These are phyloP conservation scores for Quercus tomentella DNA, from an alignment of 331 rosid species.

Conservation along the genomic window DNA sequence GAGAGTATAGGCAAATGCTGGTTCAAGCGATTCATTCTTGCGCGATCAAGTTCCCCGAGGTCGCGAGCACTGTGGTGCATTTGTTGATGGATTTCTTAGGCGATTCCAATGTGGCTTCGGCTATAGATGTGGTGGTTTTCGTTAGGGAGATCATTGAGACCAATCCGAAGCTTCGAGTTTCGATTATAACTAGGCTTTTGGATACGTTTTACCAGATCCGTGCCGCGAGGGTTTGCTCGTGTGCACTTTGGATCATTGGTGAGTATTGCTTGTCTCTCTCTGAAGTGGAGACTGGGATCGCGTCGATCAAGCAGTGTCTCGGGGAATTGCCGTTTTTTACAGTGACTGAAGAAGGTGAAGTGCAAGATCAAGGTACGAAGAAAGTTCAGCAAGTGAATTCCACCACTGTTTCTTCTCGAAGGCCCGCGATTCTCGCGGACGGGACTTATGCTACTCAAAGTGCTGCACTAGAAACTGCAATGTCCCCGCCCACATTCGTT, in stretches of 20 bases:
- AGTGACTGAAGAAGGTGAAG: slow-evolving; percentile 70
- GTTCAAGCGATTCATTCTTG: slow-evolving; percentile 95
- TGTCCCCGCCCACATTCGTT: slow-evolving; percentile 79
- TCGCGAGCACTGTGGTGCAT: slow-evolving; percentile 94
- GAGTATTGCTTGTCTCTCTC: slow-evolving; percentile 91
- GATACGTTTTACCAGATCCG: slow-evolving; percentile 95
- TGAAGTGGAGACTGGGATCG: slow-evolving; percentile 84
- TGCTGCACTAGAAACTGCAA: slow-evolving; percentile 91
- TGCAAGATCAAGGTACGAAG: slow-evolving; percentile 56
- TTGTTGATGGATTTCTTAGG: slow-evolving; percentile 98
- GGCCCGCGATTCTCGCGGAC: slow-evolving; percentile 94
- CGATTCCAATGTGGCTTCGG: slow-evolving; percentile 82
- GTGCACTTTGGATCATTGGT: slow-evolving; percentile 97
- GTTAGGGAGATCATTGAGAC: slow-evolving; percentile 96
- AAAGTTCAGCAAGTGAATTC: slow-evolving; percentile 53
- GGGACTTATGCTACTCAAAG: slow-evolving; percentile 99
- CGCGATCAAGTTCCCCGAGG: slow-evolving; percentile 97
- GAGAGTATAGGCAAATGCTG: slow-evolving; percentile 91
- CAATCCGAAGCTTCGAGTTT: slow-evolving; percentile 86
- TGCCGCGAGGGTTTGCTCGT: slow-evolving; percentile 87
- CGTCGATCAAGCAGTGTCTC: slow-evolving; percentile 76
- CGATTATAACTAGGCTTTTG: slow-evolving; percentile 82
- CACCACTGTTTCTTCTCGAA: slow-evolving; percentile 73
- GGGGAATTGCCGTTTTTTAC: slow-evolving; percentile 96
- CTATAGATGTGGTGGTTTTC: slow-evolving; percentile 85